These are phyloP conservation scores for Azolla pinnata DNA, from an alignment of 75 land plant species.

Conservation along the genomic window DNA sequence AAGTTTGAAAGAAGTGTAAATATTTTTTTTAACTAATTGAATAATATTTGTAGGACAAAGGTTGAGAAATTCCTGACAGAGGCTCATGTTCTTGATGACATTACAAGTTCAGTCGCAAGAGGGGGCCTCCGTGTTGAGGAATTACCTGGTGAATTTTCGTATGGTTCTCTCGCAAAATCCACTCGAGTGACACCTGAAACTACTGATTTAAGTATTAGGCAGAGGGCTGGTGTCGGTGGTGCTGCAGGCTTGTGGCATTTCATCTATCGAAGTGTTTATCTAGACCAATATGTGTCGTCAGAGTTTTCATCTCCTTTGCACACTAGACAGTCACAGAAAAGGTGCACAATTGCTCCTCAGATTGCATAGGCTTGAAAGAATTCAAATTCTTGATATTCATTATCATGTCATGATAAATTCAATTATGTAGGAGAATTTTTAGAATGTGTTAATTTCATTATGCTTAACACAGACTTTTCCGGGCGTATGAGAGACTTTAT, in stretches of 20 bases:
- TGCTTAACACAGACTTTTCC: constrained; percentile 60
- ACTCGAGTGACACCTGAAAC: background rate
- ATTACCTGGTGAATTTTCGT: constrained; percentile 44
- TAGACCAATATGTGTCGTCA: constrained; percentile 93
- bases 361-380: no score
- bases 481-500: constrained; percentile 79
- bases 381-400: no score
- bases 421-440: no score
- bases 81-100: constrained; percentile 82
- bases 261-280: constrained; percentile 71
- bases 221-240: constrained; percentile 54
- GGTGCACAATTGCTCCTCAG: no score
- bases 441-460: no score
- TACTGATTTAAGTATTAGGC: background rate
- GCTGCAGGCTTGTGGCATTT: constrained; percentile 98
- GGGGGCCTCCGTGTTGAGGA: constrained; percentile 88
- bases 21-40: background rate
- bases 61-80: constrained; percentile 71
- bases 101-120: constrained; percentile 58
- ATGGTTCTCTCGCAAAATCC: constrained; percentile 10
- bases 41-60: constrained; percentile 41
- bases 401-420: no score
- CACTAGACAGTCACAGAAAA: constrained; percentile 55
- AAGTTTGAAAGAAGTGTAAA: background rate
- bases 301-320: constrained; percentile 77